Conservation (phyloP, 2,329 filamentous ascomycete genomes). For the Neoascochyta sp. region DNA sequence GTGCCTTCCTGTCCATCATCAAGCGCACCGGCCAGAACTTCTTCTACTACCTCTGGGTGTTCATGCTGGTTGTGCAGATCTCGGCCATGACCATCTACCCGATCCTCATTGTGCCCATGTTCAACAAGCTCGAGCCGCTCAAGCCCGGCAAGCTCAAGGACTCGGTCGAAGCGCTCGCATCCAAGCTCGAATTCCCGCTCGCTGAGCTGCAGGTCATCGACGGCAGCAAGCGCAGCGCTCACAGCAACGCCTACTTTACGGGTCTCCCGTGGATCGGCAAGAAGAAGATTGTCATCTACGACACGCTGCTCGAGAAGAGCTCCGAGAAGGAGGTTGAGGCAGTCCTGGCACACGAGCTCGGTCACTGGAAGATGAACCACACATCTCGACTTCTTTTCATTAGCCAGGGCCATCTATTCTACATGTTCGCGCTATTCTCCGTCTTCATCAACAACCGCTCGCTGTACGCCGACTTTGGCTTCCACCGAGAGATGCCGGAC, state of each 20-base stretch:
- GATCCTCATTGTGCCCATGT: slow-evolving; percentile 86
- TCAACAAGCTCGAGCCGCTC: slow-evolving; percentile 96
- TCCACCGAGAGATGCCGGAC: slow-evolving; percentile 76
- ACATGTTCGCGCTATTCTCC: slow-evolving; percentile 93
- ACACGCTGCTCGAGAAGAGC: slow-evolving; percentile 95
- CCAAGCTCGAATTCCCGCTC: slow-evolving; percentile 83
- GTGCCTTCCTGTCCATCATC: slow-evolving; percentile 89
- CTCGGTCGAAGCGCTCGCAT: slow-evolving; percentile 78
- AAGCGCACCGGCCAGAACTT: slow-evolving; percentile 90
- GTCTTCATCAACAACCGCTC: slow-evolving; percentile 95
- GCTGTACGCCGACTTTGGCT: slow-evolving; percentile 88
- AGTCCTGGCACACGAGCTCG: slow-evolving; percentile 90
- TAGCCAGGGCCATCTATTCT: slow-evolving; percentile 81
- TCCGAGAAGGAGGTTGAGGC: slow-evolving; percentile 89
- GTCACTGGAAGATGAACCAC: slow-evolving; percentile 95
- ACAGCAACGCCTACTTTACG: slow-evolving; percentile 94
- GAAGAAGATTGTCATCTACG: slow-evolving; percentile 99
- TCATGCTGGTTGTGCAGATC: slow-evolving; percentile 82
- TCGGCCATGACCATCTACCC: slow-evolving; percentile 97
- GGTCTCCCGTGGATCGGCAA: slow-evolving; percentile 83
- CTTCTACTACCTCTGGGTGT: slow-evolving; percentile 97
- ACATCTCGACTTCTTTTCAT: slow-evolving; percentile 89
- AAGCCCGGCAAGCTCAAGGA: slow-evolving; percentile 84
- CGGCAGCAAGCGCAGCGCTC: slow-evolving; percentile 80
- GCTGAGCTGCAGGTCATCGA: slow-evolving; percentile 93